These are phyloP conservation scores for Camellia oleifera DNA, from an alignment of 179 eudicot species.

Conservation along the genomic window DNA sequence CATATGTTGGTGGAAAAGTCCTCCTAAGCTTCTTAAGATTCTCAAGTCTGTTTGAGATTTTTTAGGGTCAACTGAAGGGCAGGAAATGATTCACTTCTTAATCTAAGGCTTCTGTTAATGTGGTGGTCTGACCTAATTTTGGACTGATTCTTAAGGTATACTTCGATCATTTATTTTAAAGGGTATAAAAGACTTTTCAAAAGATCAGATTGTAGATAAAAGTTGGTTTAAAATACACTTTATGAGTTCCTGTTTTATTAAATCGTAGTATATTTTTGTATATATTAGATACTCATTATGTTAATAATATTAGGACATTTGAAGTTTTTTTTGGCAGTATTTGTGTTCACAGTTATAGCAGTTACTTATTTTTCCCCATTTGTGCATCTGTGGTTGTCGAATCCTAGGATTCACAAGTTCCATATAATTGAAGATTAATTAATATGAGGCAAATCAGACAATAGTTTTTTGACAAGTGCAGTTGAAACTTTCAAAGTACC, in stretches of 20 bases:
- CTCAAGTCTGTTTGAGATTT: background rate
- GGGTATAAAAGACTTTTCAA: background rate
- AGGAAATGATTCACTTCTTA: background rate
- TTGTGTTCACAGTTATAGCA: background rate
- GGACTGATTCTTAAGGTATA: background rate
- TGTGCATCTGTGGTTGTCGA: background rate
- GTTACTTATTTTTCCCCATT: background rate
- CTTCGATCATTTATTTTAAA: no score
- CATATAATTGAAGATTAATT: background rate
- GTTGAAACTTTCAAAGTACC: conserved; percentile 25
- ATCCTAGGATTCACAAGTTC: background rate
- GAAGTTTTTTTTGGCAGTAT: background rate
- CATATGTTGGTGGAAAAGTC: background rate
- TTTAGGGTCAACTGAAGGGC: background rate
- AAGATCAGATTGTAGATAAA: background rate
- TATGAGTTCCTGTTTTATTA: background rate
- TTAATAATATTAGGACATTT: background rate
- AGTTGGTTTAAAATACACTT: background rate
- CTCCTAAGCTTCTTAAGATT: background rate
- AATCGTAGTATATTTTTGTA: background rate
- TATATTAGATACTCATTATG: background rate
- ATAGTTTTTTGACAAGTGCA: conserved; percentile 16
- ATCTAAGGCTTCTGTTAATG: background rate
- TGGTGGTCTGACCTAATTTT: background rate
- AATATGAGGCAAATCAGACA: conserved; percentile 15